Evolutionary conservation across 768 basidiomycete genomes (phyloP).

Genomic region (Leccinum arenicola): DNA sequence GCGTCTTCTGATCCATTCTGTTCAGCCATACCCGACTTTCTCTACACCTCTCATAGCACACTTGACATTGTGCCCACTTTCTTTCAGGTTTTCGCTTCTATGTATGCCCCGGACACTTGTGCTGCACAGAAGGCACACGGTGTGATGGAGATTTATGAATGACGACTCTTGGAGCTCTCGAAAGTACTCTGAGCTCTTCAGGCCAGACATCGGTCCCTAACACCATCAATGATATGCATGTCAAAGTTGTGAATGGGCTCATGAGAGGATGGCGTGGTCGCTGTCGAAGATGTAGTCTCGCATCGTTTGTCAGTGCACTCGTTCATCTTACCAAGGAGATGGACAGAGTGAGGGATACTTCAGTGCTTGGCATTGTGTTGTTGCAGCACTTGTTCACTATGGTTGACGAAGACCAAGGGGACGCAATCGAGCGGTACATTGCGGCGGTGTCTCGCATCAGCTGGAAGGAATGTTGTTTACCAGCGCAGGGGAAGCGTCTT

Average conservation of each 20-base stretch:
- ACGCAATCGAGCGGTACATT: no score
- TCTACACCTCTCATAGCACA: not conserved
- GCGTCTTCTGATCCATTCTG: conserved; percentile 46
- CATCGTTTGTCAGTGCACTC: conserved; percentile 33
- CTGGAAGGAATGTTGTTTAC: no score
- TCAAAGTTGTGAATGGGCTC: conserved; percentile 36
- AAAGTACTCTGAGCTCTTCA: conserved; percentile 8
- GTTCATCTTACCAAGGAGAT: conserved; percentile 29
- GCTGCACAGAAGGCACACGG: conserved; percentile 6
- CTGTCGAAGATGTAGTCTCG: conserved; percentile 20
- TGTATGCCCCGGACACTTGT: conserved; percentile 27
- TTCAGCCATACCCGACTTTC: conserved; percentile 8
- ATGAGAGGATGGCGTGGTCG: conserved; percentile 25
- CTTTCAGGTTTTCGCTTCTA: conserved; percentile 43
- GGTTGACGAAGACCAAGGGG: conserved; percentile 45
- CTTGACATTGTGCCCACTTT: conserved; percentile 40
- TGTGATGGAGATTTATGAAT: conserved; percentile 14
- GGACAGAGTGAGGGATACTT: conserved; percentile 53
- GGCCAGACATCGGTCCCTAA: not conserved
- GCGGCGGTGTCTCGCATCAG: no score
- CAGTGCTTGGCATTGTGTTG: conserved; percentile 54
- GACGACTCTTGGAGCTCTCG: conserved; percentile 23
- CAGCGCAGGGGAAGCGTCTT: no score
- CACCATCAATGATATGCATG: conserved; percentile 43
- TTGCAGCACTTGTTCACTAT: conserved; percentile 61